Percentiles rank a stretch among this genome's conserved stretches.
These are phyloP conservation scores for Nemania sp. DNA, from an alignment of 2,329 filamentous ascomycete genomes.

Conservation along the genomic window DNA sequence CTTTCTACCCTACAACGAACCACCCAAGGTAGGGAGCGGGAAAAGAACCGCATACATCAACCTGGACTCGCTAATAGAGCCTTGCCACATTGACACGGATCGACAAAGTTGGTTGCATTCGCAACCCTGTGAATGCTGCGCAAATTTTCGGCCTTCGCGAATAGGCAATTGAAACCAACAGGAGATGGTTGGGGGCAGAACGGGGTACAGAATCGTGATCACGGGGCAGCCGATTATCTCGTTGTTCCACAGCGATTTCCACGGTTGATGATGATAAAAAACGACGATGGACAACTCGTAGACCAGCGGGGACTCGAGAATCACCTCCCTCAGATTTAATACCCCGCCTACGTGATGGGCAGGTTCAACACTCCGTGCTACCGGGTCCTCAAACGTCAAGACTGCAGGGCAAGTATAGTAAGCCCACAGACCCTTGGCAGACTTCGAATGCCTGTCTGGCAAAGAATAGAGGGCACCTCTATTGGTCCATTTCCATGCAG, in stretches of 20 bases:
- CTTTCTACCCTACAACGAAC: neutral
- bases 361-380: neutral
- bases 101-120: neutral
- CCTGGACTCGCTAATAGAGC: conserved; percentile 6
- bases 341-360: neutral
- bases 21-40: neutral
- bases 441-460: too few relatives aligned
- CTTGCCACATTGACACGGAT: conserved; percentile 12
- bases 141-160: conserved; percentile 15
- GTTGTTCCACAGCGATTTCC: too few relatives aligned
- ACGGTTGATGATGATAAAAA: too few relatives aligned
- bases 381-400: neutral
- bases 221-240: neutral
- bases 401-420: neutral
- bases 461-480: too few relatives aligned
- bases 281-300: too few relatives aligned
- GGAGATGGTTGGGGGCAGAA: neutral
- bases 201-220: neutral
- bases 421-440: too few relatives aligned
- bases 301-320: too few relatives aligned
- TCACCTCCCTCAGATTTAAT: too few relatives aligned
- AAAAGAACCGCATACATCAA: neutral
- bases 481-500: too few relatives aligned
- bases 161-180: neutral
- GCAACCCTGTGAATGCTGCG: conserved; percentile 2